Conservation (phyloP, 345 rosid genomes). For the Pistacia atlantica region DNA sequence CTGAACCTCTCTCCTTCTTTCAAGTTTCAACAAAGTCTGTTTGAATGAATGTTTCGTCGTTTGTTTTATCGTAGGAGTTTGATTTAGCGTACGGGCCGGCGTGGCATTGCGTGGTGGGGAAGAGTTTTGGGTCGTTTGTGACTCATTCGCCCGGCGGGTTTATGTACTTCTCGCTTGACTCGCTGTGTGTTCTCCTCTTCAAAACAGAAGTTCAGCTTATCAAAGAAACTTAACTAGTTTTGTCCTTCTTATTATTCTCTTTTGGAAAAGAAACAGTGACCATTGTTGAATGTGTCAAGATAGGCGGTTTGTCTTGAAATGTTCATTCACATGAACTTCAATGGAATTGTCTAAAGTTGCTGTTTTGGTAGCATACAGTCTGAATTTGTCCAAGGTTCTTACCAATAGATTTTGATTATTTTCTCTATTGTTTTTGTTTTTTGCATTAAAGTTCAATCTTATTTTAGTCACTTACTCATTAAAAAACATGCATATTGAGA, state of each 20-base stretch:
- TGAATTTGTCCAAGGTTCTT: neutral
- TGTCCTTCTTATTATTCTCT: neutral
- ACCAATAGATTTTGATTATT: too few relatives aligned
- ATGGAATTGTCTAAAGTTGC: neutral
- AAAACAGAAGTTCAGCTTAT: constrained; percentile 41
- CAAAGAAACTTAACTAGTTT: constrained; percentile 5
- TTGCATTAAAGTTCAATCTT: too few relatives aligned
- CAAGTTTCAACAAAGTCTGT: neutral
- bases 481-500: too few relatives aligned
- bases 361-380: too few relatives aligned
- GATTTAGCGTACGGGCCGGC: constrained; percentile 45
- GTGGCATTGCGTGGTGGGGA: constrained; percentile 56
- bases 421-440: too few relatives aligned
- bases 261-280: neutral
- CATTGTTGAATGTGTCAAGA: neutral
- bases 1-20: neutral
- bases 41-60: neutral
- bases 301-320: too few relatives aligned
- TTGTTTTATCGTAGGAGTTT: constrained; percentile 31
- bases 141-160: constrained; percentile 45
- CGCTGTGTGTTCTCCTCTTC: constrained; percentile 39
- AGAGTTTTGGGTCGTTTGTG: constrained; percentile 46
- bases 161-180: constrained; percentile 41
- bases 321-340: neutral
- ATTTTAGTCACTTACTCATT: too few relatives aligned